These are phyloP conservation scores for Xerocomus amazonicus DNA, from an alignment of 1,284 basidiomycete species.

Conservation along the genomic window DNA sequence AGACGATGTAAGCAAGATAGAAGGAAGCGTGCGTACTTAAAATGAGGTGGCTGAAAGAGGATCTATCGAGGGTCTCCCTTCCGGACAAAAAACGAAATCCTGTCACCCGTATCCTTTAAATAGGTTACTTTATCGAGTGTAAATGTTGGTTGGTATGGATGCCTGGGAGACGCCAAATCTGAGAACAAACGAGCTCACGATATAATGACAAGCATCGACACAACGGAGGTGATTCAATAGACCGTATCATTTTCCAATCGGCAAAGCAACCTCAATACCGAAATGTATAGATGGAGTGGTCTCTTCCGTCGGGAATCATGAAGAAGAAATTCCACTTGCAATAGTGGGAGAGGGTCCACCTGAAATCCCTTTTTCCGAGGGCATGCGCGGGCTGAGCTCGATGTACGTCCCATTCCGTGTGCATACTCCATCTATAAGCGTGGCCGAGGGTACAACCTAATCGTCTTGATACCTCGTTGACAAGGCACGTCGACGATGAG, in stretches of 20 bases:
- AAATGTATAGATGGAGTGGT: too few relatives aligned
- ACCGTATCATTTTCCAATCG: slow-evolving; percentile 77
- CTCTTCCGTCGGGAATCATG: slow-evolving; percentile 44
- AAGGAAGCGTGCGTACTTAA: too few relatives aligned
- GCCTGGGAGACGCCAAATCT: slow-evolving; percentile 23
- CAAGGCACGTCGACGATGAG: slow-evolving; percentile 80
- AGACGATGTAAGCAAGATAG: too few relatives aligned
- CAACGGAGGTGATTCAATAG: slow-evolving; percentile 87
- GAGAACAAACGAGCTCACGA: slow-evolving; percentile 42
- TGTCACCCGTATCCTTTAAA: too few relatives aligned
- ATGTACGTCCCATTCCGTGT: slow-evolving; percentile 93
- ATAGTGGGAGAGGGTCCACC: slow-evolving; percentile 32
- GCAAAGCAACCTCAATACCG: too few relatives aligned
- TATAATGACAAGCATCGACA: slow-evolving; percentile 51
- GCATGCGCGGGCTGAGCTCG: slow-evolving; percentile 75
- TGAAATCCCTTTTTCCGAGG: slow-evolving; percentile 48
- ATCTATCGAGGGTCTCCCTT: too few relatives aligned
- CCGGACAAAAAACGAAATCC: too few relatives aligned
- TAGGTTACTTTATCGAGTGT: too few relatives aligned
- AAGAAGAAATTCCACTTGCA: not conserved
- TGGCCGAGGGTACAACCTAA: slow-evolving; percentile 62
- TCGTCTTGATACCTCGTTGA: slow-evolving; percentile 32
- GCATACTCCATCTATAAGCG: slow-evolving; percentile 71
- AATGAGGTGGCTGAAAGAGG: too few relatives aligned
- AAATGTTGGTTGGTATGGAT: slow-evolving; percentile 70